Evolutionary conservation across 2,329 filamentous ascomycete genomes (phyloP).

Genomic region (Tolypocladium tropicale): DNA sequence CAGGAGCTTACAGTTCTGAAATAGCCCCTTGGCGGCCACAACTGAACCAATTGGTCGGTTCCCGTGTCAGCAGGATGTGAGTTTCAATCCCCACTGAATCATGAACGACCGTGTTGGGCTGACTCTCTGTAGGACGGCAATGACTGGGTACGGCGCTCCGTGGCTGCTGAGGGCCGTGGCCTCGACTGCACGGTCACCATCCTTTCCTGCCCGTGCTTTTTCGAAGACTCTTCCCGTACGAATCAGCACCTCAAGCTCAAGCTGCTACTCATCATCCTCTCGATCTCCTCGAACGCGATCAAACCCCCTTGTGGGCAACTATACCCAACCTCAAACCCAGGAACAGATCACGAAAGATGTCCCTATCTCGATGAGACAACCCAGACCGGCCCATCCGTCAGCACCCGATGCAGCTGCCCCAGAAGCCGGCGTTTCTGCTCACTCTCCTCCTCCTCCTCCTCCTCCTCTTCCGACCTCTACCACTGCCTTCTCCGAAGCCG

Average conservation of each 20-base stretch:
- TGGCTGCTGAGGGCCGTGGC: slow-evolving; percentile 18
- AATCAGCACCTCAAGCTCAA: slow-evolving; percentile 5
- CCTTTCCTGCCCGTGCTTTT: slow-evolving; percentile 14
- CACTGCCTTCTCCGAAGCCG: background rate
- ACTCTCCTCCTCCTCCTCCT: slow-evolving; percentile 11
- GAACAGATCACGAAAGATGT: slow-evolving; percentile 1
- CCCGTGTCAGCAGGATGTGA: background rate
- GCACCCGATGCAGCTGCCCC: slow-evolving; percentile 1
- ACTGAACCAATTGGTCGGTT: background rate
- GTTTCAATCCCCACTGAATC: background rate
- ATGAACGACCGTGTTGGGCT: background rate
- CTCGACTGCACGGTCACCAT: slow-evolving; percentile 9
- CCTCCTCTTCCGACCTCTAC: slow-evolving; percentile 7
- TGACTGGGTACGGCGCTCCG: slow-evolving; percentile 16
- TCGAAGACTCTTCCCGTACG: slow-evolving; percentile 20
- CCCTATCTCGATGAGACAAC: slow-evolving; percentile 5
- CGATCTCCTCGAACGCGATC: slow-evolving; percentile 7
- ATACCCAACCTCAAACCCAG: slow-evolving; percentile 6
- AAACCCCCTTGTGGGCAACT: slow-evolving; percentile 22
- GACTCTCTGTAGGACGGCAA: slow-evolving; percentile 14
- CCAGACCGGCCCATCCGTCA: slow-evolving; percentile 1
- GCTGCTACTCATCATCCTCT: slow-evolving; percentile 1
- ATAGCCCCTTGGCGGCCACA: background rate
- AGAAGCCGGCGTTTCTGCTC: slow-evolving; percentile 10
- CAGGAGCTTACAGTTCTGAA: background rate